Evolutionary conservation across 441 rosid species (phyloP), one percentile per base, ranked within the genome.

Genomic region (Adansonia grandidieri): DNA sequence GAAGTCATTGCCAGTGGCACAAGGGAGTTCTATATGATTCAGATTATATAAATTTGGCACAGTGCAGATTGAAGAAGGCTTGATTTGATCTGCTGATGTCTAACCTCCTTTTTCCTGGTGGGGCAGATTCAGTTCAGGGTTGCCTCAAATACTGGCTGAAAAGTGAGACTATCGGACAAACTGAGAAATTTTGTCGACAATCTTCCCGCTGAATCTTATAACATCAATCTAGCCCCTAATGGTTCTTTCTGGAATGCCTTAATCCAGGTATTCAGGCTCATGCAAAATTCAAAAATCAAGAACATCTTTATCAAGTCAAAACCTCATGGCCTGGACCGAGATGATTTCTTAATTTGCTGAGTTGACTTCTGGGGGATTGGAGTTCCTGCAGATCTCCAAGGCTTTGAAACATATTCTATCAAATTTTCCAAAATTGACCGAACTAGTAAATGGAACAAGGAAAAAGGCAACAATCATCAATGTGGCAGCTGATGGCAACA

Each of bases 401-500:
- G n/a, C 2, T 13, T 51, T 51, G 56, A 51, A 51, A 14, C 56
- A 14, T 6, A 15, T 4, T 51, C n/a, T 14, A 14, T 14, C 57
- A 51, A 51, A 51, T 13, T 51, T 51, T 5, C 14, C n/a, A 17
- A 51, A 51, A 14, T 13, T 51, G 14, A 4, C 57, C 57, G 14
- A 51, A 51, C 57, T 51, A 51, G 17, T 51, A 51, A 14, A 14
- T 58, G 63, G 63, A 58, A 9, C 20, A 58, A 0, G 0, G 75
- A 62, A 53, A 24, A 82, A 58, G 44, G 90, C 89, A 20, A 74
- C 69, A 1, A 87, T 85, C 3, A 48, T 85, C 6, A 86, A 87
- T 47, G 89, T 90, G 80, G 88, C 77, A 0, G 72, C 79, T 2
- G 79, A 87, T 67, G 92, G 91, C 20, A 86, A 66, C 48, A 80